Conservation (phyloP, 1,139 yeast genomes). For the Suhomyces bribrorum region DNA sequence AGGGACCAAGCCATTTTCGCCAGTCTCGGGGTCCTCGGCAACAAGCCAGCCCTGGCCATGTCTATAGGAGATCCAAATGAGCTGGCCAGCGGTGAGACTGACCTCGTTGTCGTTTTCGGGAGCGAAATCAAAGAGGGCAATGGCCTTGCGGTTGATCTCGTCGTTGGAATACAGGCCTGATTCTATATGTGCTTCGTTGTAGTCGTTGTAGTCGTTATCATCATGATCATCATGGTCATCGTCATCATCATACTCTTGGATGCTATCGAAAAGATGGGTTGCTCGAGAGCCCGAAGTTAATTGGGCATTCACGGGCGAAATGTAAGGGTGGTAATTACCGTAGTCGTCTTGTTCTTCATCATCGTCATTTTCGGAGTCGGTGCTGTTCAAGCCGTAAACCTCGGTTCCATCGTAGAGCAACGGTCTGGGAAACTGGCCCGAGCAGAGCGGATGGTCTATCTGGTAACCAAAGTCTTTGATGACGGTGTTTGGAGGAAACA, state of each 20-base stretch:
- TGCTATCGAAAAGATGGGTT: conserved; percentile 7
- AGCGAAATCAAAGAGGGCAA: conserved; percentile 83
- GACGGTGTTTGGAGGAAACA: conserved; percentile 36
- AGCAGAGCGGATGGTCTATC: conserved; percentile 62
- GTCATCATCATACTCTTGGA: conserved; percentile 11
- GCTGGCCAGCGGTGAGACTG: conserved; percentile 74
- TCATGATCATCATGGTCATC: conserved; percentile 7
- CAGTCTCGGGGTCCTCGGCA: conserved; percentile 77
- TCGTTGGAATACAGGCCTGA: conserved; percentile 21
- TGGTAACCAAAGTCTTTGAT: conserved; percentile 83
- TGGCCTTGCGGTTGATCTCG: conserved; percentile 57
- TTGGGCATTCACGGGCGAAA: conserved; percentile 14
- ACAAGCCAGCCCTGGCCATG: conserved; percentile 99
- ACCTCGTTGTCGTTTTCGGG: conserved; percentile 96
- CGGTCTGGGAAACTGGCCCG: conserved; percentile 42
- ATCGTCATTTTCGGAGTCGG: conserved; percentile 21
- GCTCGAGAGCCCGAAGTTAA: background rate
- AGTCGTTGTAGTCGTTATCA: conserved; percentile 11
- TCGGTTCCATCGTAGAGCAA: conserved; percentile 18
- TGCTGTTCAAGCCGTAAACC: conserved; percentile 16
- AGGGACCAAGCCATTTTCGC: conserved; percentile 91
- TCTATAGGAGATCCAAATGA: conserved; percentile 81
- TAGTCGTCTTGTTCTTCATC: conserved; percentile 11
- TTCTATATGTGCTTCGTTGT: conserved; percentile 7
- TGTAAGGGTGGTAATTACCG: conserved; percentile 14